Base-by-base conservation (phyloP, 2,329 filamentous ascomycete species). In the Cladosporium sp. region DNA sequence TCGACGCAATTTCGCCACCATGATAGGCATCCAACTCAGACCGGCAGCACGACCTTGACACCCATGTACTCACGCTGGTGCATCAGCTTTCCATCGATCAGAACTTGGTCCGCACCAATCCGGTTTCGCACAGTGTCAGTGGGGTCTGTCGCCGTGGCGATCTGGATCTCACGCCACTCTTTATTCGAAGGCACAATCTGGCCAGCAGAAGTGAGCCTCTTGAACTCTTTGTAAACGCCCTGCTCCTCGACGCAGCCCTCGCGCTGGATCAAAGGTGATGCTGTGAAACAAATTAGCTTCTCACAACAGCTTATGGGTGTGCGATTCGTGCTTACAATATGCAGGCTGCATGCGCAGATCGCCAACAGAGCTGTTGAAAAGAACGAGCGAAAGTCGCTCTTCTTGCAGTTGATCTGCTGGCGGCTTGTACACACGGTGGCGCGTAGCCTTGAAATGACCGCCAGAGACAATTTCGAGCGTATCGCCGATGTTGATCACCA, bases 111-210 rank as follows among this genome's bases (percentile, higher is more conserved):
- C 17, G 70, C 75, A 45, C 75, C 75, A 35, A 77, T 59, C 8
- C 74, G 64, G 61, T 78, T 77, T 37, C 69, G 51, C 65, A 69
- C 67, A 1, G 69, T 71, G 60, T 77, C 75, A 0, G 76, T 78
- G 12, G 60, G 59, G 57, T 61, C 60, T 1, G 57, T 61, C 2
- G 51, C 60, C 4, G 75, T 78, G 0, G 75, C 66, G 44, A 79
- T 78, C 62, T 79, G 76, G 25, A 78, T 78, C 64, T 80, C 77
- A n/a, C 77, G 72, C 77, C 76, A 80, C 61, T 79, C 70, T 1
- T 51, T 37, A 40, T 60, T 62, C 13, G 75, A 78, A 0, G 77
- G 77, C 17, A 78, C 75, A 6, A 74, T 69, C 20, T 73, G 62
- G 5, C 75, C 77, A 39, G 73, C 59, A 1, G 68, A 66, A 0